phyloP scores from a whole-genome alignment of 2,329 filamentous ascomycete species.

The Beauveria medogensis region DNA sequence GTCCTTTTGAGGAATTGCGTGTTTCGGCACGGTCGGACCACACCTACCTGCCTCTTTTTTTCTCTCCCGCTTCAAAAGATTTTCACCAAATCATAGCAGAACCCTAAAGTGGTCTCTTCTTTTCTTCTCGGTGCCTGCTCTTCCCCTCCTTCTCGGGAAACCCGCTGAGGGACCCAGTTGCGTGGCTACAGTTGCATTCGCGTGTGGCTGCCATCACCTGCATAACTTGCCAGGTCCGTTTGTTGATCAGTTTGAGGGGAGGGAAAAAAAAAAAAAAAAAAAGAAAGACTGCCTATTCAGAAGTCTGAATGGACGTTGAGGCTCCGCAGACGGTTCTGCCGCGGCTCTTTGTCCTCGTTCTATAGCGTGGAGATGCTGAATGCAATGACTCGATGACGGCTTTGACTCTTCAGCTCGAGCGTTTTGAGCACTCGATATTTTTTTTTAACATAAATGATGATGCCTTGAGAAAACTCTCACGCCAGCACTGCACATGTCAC shows the following conservation, averaged over 20 bases:
- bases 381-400: too few relatives aligned
- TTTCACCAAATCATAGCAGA: too few relatives aligned
- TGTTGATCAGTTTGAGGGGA: background rate
- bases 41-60: background rate
- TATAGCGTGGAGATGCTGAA: too few relatives aligned
- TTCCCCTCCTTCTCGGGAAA: background rate
- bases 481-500: too few relatives aligned
- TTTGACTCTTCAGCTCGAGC: too few relatives aligned
- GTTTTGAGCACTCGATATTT: too few relatives aligned
- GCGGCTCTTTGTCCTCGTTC: too few relatives aligned
- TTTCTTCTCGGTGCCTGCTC: background rate
- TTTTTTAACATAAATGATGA: too few relatives aligned
- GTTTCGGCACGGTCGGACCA: background rate
- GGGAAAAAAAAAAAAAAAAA: background rate
- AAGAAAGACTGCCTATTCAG: background rate
- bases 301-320: background rate
- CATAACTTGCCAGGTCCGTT: background rate
- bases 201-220: conserved; percentile 6
- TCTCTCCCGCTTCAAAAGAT: background rate
- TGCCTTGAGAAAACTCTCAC: too few relatives aligned
- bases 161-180: background rate
- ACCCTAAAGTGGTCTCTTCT: too few relatives aligned
- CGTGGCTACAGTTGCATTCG: background rate
- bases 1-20: background rate
- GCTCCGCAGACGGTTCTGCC: background rate